These are phyloP conservation scores for Diaporthe citri DNA, from an alignment of 2,329 filamentous ascomycete species.

Conservation along the genomic window DNA sequence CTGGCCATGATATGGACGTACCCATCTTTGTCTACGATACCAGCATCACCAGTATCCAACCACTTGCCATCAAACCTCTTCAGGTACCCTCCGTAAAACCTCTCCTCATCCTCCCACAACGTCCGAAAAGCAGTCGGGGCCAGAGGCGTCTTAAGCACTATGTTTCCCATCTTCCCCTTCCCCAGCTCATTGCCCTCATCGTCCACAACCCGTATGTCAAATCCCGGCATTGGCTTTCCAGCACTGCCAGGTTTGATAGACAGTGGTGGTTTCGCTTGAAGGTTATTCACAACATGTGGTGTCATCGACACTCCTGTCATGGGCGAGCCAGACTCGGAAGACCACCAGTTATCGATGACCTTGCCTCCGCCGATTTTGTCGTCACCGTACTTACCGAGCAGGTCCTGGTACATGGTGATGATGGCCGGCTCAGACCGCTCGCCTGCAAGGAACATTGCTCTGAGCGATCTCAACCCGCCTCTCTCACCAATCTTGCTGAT, in stretches of 20 bases:
- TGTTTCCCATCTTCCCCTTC: conserved; percentile 88
- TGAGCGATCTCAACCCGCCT: conserved; percentile 78
- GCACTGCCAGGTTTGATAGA: conserved; percentile 85
- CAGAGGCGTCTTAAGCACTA: conserved; percentile 85
- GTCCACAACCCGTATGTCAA: conserved; percentile 87
- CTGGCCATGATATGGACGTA: conserved; percentile 75
- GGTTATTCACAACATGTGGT: conserved; percentile 60
- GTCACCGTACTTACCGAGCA: conserved; percentile 76
- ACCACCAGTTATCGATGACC: conserved; percentile 73
- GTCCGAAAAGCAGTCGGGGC: conserved; percentile 89
- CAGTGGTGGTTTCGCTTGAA: conserved; percentile 64
- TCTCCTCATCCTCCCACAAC: conserved; percentile 85
- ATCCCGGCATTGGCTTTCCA: conserved; percentile 91
- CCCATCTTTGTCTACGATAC: conserved; percentile 82
- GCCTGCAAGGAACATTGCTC: conserved; percentile 86
- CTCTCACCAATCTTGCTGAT: conserved; percentile 73
- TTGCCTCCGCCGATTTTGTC: conserved; percentile 64
- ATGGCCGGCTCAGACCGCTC: conserved; percentile 92
- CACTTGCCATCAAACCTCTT: conserved; percentile 84
- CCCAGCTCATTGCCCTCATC: conserved; percentile 80
- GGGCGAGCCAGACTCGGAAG: conserved; percentile 69
- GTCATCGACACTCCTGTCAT: conserved; percentile 68
- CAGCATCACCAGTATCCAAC: conserved; percentile 93
- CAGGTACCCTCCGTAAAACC: conserved; percentile 88
- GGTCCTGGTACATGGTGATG: conserved; percentile 81